Base-by-base conservation (phyloP, 129 eudicot genomes). In the carrot (Daucus carota) region DNA sequence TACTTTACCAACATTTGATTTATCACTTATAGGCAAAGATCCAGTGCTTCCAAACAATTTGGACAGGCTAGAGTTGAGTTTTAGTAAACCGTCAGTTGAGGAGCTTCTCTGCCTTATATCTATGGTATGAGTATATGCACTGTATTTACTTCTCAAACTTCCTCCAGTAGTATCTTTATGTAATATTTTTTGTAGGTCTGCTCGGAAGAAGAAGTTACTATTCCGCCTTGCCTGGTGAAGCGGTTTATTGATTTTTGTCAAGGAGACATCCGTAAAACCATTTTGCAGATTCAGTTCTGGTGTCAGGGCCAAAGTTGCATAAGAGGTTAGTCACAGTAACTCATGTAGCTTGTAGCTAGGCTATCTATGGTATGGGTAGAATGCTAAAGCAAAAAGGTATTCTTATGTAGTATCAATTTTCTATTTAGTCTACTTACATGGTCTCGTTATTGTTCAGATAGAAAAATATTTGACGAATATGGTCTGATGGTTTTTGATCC, bases 221-320 rank as follows among this genome's bases (percentile, higher is more conserved):
- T 88, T 70, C 82, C 88, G 67, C 86, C 91, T 81, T 78, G 59
- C 38, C 31, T 92, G 67, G 77, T 85, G 46, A 85, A 92, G 81
- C 85, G 92, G 73, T 86, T 85, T 78, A 81, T 89, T 69, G 82
- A 81, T 46, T 70, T 73, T 69, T 89, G 99, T 74, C 80, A 88
- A 74, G 81, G 96, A 65, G 99, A 95, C 87, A 92, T 95, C 29
- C 99, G 99, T 66, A 95, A 89, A 86, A 91, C 90, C 74, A 83
- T 95, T 75, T 83, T 77, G 88, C 88, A 81, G 76, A 96, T 95
- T 78, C 99, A 95, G 88, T 95, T 95, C 77, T 95, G 99, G 99
- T 92, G 92, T 83, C 99, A 95, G 83, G 92, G 96, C 59, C 90
- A 89, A 85, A 73, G 60, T 70, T 70, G 47, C 36, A 73, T 54